Base-by-base conservation (phyloP, 2,329 filamentous ascomycete species). In the Trichoderma oligosporum region DNA sequence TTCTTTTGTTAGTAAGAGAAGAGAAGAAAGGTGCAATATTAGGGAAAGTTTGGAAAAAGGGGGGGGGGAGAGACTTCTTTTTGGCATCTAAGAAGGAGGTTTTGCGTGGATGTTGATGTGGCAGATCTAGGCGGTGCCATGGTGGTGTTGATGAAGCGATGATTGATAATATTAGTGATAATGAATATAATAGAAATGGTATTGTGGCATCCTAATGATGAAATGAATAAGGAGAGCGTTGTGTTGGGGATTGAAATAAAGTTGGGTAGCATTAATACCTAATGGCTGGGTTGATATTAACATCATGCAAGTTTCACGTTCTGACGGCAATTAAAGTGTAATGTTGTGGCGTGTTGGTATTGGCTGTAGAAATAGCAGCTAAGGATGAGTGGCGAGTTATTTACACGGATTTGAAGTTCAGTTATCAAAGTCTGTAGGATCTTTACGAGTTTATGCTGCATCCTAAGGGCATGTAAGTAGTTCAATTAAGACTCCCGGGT, bases 1-100 rank as follows among this genome's bases (percentile, higher is more conserved):
- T 31, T 33, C 9, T 11, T 7, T 6, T 18, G 16, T 38, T 29
- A 38, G 39, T 36, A 20, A 16, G 9, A 22, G 6, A 33, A 4
- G 4, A 18, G 35, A 20, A 1, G 24, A n/a, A n/a, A n/a, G n/a
- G n/a, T n/a, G n/a, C n/a, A n/a, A n/a, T n/a, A n/a, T n/a, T n/a
- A n/a, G n/a, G n/a, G n/a, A n/a, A n/a, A n/a, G 8, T 4, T 42
- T 31, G 2, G 14, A n/a, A 7, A 3, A 11, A 11, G 7, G 36
- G 7, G 11, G 7, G 33, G 46, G 31, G 33, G 16, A 14, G 27
- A 31, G 18, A 46, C 52, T 44, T 55, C 52, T 46, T 55, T 55
- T 46, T 55, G 52, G 41, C 52, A 55, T 20, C 38, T 46, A 41
- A 55, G 52, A 41, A 55, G 31, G 31, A 55, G 52, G 41, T 45